Conservation (phyloP, 108 stramenopile species). For the Fragilaria radians region DNA sequence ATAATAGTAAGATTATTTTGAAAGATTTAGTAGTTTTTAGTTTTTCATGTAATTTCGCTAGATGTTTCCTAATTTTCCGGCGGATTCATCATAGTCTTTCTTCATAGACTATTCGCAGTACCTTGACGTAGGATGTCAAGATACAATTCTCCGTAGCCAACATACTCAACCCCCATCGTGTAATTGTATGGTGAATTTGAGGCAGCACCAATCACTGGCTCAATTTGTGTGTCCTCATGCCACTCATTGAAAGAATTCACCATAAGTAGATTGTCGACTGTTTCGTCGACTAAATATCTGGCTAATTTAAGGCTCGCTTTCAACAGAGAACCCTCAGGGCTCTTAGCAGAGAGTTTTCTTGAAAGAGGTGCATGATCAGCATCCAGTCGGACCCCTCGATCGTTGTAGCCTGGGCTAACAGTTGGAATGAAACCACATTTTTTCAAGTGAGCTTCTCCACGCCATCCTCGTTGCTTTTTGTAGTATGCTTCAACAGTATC, state of each 20-base stretch:
- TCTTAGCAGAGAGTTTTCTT: slow-evolving; percentile 1
- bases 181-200: slow-evolving; percentile 1
- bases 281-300: slow-evolving; percentile 10
- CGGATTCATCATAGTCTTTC: no score
- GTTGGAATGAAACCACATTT: slow-evolving; percentile 21
- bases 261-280: slow-evolving; percentile 10
- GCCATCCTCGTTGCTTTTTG: slow-evolving; percentile 17
- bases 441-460: slow-evolving; percentile 10
- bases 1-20: no score
- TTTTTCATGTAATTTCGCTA: no score
- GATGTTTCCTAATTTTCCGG: no score
- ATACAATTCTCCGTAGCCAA: slow-evolving; percentile 34
- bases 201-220: slow-evolving; percentile 19
- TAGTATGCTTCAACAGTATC: slow-evolving; percentile 8
- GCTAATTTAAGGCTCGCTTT: slow-evolving; percentile 8
- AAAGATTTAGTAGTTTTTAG: no score
- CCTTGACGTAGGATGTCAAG: slow-evolving; percentile 15
- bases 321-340: slow-evolving; percentile 15
- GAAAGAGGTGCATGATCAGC: slow-evolving; percentile 17
- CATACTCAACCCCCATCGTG: slow-evolving; percentile 33
- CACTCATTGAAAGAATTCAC: slow-evolving; percentile 45
- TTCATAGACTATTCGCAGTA: neutral
- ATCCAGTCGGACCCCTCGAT: slow-evolving; percentile 16
- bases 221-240: slow-evolving; percentile 41
- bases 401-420: slow-evolving; percentile 26